A percentile compares a stretch with the other conserved stretches of the same genome.
phyloP scores from a whole-genome alignment of 805 yeast species.

The Cyberlindnera maclurae region DNA sequence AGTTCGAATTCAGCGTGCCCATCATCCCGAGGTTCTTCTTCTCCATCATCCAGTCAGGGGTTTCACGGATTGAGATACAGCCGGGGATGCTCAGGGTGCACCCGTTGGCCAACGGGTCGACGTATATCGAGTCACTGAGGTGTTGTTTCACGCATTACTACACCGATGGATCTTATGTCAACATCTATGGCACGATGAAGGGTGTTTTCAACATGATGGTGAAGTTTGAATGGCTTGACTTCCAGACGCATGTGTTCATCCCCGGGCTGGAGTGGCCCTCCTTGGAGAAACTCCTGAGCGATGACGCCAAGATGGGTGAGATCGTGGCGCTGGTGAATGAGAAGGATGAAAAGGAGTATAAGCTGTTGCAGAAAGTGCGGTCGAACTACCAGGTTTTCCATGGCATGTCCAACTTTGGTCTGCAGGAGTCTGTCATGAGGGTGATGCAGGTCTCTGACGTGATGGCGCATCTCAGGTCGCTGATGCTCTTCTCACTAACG shows the following conservation, averaged over 20 bases:
- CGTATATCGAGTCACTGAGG: constrained; percentile 46
- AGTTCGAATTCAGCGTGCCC: constrained; percentile 56
- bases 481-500: constrained; percentile 51
- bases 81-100: constrained; percentile 45
- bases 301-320: constrained; percentile 19
- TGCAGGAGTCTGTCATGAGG: constrained; percentile 60
- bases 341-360: constrained; percentile 1
- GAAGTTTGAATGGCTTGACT: constrained; percentile 67
- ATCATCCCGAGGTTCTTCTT: constrained; percentile 60
- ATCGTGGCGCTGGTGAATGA: constrained; percentile 4
- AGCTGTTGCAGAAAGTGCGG: constrained; percentile 25
- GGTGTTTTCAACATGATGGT: constrained; percentile 56
- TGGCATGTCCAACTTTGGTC: constrained; percentile 49
- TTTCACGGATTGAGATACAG: constrained; percentile 42
- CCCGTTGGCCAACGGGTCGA: constrained; percentile 44
- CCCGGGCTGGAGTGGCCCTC: constrained; percentile 42
- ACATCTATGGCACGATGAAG: constrained; percentile 53
- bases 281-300: constrained; percentile 33
- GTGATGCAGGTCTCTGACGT: constrained; percentile 71
- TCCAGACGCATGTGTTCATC: constrained; percentile 40
- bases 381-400: constrained; percentile 39
- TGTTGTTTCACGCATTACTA: constrained; percentile 45
- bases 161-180: constrained; percentile 64
- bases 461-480: constrained; percentile 61
- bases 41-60: constrained; percentile 45